Evolutionary conservation across 2,329 filamentous ascomycete species (phyloP).

Genomic region (Colletotrichum nymphaeae): DNA sequence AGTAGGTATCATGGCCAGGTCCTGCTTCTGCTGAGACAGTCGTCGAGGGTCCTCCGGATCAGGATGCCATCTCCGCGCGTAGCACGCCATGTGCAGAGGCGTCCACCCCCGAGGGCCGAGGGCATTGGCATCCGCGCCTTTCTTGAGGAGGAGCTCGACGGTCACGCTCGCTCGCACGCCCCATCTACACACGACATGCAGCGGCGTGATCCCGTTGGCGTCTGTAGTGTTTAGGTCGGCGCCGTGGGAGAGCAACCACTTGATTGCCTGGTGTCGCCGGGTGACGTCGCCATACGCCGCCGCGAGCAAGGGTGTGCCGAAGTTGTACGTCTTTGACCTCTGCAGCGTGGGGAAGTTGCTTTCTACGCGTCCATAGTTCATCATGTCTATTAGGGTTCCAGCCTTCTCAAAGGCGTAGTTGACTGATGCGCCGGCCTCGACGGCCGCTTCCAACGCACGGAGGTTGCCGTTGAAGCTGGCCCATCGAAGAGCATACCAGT

Average conservation of each 20-base stretch:
- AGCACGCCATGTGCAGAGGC: background rate
- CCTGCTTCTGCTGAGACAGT: background rate
- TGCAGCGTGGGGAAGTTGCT: background rate
- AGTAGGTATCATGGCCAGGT: background rate
- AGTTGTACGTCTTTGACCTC: background rate
- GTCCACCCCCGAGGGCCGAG: background rate
- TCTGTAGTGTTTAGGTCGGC: background rate
- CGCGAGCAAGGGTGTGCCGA: background rate
- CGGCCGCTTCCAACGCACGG: background rate
- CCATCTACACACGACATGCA: conserved; percentile 1
- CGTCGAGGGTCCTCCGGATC: background rate
- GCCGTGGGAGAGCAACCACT: conserved; percentile 1
- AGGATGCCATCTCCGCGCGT: background rate
- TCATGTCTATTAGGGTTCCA: background rate
- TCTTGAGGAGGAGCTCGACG: conserved; percentile 26
- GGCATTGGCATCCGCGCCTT: conserved; percentile 32
- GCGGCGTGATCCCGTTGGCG: background rate
- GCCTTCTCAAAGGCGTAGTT: background rate
- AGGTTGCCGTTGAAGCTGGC: conserved; percentile 1
- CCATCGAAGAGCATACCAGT: conserved; percentile 18
- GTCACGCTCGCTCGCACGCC: background rate
- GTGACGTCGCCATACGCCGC: conserved; percentile 6
- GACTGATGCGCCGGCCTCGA: background rate
- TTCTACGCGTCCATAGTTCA: background rate
- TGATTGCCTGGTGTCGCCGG: background rate